These are phyloP conservation scores for Urostyla sp. DNA, from an alignment of 73 alveolate genomes.

Conservation along the genomic window DNA sequence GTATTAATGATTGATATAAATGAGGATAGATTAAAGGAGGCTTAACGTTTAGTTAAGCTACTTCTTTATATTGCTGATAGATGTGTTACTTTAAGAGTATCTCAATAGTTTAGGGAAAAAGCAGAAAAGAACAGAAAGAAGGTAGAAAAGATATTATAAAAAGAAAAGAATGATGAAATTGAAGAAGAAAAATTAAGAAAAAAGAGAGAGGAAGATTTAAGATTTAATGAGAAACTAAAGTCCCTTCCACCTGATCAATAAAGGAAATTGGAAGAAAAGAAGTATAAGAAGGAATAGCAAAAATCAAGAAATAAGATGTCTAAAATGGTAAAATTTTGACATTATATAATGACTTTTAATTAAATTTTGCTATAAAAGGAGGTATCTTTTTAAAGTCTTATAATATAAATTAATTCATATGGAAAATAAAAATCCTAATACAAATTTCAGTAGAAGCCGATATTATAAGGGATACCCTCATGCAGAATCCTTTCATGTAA, in stretches of 20 bases:
- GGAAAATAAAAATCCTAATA: too few relatives aligned
- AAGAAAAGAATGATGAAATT: constrained; percentile 31
- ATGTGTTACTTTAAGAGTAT: constrained; percentile 13
- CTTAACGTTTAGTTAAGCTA: neutral
- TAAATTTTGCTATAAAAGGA: neutral
- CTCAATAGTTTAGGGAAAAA: constrained; percentile 14
- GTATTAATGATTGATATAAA: neutral
- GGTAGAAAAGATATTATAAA: constrained; percentile 13
- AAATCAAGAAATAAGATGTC: constrained; percentile 14
- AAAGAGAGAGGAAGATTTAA: constrained; percentile 41
- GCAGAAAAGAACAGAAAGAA: constrained; percentile 36
- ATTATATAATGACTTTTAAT: neutral
- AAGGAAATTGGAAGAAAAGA: constrained; percentile 48
- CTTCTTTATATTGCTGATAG: constrained; percentile 11
- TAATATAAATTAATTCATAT: too few relatives aligned
- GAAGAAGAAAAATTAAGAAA: constrained; percentile 14
- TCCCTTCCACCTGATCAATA: constrained; percentile 51
- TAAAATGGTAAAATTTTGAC: constrained; percentile 41
- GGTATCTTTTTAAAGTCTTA: neutral
- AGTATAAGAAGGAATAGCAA: constrained; percentile 39
- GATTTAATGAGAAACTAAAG: constrained; percentile 27
- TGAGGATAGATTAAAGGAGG: constrained; percentile 29
- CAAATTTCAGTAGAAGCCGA: too few relatives aligned
- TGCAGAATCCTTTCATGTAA: too few relatives aligned
- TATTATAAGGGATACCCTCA: too few relatives aligned